phyloP scores from a whole-genome alignment of 257 asterid species.

The Orobanche coerulescens region DNA sequence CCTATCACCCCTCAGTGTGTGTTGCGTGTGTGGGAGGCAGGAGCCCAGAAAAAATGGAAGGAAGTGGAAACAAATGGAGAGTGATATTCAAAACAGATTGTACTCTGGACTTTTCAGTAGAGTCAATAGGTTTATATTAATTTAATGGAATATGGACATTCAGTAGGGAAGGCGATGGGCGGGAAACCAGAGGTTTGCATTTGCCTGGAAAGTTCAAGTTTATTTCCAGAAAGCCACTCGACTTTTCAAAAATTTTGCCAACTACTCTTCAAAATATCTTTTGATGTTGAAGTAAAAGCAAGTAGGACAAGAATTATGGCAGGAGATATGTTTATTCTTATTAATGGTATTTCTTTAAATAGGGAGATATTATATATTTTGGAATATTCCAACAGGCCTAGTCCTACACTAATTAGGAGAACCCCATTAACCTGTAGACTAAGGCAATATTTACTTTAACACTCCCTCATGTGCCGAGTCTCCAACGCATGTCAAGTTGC shows the following conservation, averaged over 20 bases:
- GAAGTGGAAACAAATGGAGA: not conserved
- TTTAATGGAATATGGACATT: slow-evolving; percentile 22
- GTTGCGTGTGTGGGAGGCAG: not conserved
- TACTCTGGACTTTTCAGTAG: not conserved
- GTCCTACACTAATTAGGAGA: too few relatives aligned
- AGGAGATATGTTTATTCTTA: too few relatives aligned
- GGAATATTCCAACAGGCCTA: too few relatives aligned
- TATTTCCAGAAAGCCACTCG: slow-evolving; percentile 31
- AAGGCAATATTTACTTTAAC: too few relatives aligned
- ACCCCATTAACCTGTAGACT: too few relatives aligned
- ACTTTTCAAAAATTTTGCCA: slow-evolving; percentile 7
- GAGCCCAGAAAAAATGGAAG: slow-evolving; percentile 16
- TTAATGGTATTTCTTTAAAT: too few relatives aligned
- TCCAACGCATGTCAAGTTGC: too few relatives aligned
- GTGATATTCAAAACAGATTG: not conserved
- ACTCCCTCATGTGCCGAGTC: too few relatives aligned
- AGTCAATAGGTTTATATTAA: slow-evolving; percentile 7
- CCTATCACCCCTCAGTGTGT: not conserved
- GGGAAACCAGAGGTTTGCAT: slow-evolving; percentile 30
- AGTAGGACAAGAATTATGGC: too few relatives aligned
- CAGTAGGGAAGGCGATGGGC: slow-evolving; percentile 32
- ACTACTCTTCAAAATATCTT: too few relatives aligned
- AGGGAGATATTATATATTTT: too few relatives aligned
- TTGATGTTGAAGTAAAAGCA: too few relatives aligned
- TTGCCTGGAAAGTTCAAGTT: slow-evolving; percentile 11